Evolutionary conservation across 129 eudicot species (phyloP).

Genomic region (Ambrosia artemisiifolia): DNA sequence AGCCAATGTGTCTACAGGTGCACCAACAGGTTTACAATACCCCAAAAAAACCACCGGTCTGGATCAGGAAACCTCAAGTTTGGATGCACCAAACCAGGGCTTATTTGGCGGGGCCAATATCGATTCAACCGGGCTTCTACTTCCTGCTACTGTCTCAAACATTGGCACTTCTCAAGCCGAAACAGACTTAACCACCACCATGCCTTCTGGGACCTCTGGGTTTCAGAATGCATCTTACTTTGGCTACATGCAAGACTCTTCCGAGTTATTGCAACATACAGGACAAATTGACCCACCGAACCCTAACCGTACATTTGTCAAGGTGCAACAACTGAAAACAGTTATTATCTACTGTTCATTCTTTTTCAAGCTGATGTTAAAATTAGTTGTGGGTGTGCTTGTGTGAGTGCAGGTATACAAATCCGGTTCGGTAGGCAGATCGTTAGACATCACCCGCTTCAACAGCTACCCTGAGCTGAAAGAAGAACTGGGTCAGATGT

Average conservation of each 20-base stretch:
- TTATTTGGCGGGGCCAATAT: conserved; percentile 59
- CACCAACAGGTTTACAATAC: conserved; percentile 55
- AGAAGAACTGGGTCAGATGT: conserved; percentile 94
- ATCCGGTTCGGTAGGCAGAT: conserved; percentile 93
- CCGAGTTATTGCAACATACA: conserved; percentile 68
- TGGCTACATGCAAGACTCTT: conserved; percentile 74
- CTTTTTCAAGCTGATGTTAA: background rate
- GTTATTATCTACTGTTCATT: background rate
- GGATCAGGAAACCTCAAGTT: conserved; percentile 56
- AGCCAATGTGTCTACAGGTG: conserved; percentile 39
- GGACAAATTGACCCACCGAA: conserved; percentile 78
- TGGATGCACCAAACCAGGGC: conserved; percentile 65
- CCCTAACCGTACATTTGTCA: conserved; percentile 66
- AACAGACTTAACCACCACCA: conserved; percentile 60
- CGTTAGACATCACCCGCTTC: conserved; percentile 95
- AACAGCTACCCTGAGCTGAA: conserved; percentile 92
- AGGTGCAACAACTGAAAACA: conserved; percentile 41
- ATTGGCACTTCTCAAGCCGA: conserved; percentile 47
- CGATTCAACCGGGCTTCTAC: conserved; percentile 73
- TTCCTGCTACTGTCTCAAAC: conserved; percentile 73
- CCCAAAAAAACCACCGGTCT: conserved; percentile 49
- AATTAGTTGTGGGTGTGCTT: background rate
- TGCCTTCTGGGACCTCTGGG: conserved; percentile 65
- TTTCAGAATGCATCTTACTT: conserved; percentile 64
- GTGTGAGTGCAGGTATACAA: conserved; percentile 71